These are phyloP conservation scores for Ilex paraguariensis DNA, from an alignment of 305 asterid species.

Conservation along the genomic window DNA sequence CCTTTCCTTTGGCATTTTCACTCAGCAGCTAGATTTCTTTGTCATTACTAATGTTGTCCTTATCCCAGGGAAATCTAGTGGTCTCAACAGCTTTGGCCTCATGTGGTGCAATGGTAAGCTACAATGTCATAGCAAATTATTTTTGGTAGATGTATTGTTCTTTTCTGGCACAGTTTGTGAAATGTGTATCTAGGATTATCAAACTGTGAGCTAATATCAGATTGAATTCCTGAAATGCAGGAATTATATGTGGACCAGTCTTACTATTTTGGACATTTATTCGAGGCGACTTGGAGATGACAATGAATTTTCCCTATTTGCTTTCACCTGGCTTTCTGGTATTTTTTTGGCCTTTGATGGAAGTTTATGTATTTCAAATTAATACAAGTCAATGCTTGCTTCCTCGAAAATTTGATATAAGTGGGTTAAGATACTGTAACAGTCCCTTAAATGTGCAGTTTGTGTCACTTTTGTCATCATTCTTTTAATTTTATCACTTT, in stretches of 20 bases:
- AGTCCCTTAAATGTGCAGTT: no score
- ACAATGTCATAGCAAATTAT: not conserved
- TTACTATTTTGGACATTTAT: slow-evolving; percentile 64
- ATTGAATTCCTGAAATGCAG: slow-evolving; percentile 22
- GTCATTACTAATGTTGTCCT: slow-evolving; percentile 20
- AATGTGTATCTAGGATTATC: not conserved
- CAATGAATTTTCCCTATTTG: slow-evolving; percentile 57
- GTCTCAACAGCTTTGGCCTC: slow-evolving; percentile 89
- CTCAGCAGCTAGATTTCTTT: slow-evolving; percentile 16
- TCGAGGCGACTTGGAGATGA: slow-evolving; percentile 62
- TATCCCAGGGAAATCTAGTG: slow-evolving; percentile 71
- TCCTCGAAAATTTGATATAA: no score
- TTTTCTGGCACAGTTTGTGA: not conserved
- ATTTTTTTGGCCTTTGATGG: slow-evolving; percentile 19
- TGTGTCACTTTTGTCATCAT: no score
- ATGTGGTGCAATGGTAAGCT: slow-evolving; percentile 92
- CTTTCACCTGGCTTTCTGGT: slow-evolving; percentile 89
- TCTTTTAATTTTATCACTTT: no score
- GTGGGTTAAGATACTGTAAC: no score
- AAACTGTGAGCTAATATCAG: not conserved
- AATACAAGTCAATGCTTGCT: not conserved
- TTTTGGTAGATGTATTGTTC: not conserved
- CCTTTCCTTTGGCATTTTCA: slow-evolving; percentile 19
- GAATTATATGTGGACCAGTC: slow-evolving; percentile 69
- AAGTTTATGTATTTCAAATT: not conserved